Evolutionary conservation across 768 basidiomycete species (phyloP).

Genomic region (Tephrocybe sp.): DNA sequence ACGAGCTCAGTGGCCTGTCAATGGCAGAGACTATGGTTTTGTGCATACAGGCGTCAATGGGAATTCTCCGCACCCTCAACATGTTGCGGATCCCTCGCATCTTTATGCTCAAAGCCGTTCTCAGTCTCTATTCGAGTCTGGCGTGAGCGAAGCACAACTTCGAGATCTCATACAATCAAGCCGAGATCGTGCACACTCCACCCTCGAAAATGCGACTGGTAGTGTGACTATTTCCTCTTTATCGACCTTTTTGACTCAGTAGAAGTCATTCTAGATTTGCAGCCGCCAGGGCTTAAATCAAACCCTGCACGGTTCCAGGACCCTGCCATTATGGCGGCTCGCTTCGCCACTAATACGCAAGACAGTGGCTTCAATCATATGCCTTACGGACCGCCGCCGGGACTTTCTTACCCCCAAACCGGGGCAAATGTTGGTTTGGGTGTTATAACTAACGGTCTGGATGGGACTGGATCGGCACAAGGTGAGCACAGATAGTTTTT

Average conservation of each 20-base stretch:
- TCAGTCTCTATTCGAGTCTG: constrained; percentile 55
- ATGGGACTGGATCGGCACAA: constrained; percentile 44
- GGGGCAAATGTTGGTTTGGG: constrained; percentile 24
- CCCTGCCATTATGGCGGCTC: constrained; percentile 80
- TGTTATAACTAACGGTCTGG: constrained; percentile 23
- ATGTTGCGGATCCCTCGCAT: constrained; percentile 41
- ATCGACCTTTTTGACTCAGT: background rate
- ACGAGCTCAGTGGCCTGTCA: constrained; percentile 41
- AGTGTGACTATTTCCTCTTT: constrained; percentile 18
- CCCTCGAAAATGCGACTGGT: constrained; percentile 15
- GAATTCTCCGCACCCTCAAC: constrained; percentile 49
- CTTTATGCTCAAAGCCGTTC: constrained; percentile 43
- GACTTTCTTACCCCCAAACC: constrained; percentile 48
- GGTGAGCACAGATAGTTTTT: constrained; percentile 65
- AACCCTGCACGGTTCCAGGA: constrained; percentile 58
- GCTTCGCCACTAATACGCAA: constrained; percentile 47
- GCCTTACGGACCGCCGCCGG: constrained; percentile 66
- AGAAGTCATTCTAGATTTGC: constrained; percentile 4
- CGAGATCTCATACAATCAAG: constrained; percentile 75
- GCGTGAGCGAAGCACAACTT: constrained; percentile 74
- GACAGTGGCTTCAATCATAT: constrained; percentile 32
- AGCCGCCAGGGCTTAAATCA: constrained; percentile 19
- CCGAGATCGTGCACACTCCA: constrained; percentile 50
- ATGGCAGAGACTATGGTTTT: constrained; percentile 42
- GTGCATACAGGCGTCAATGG: constrained; percentile 31